Evolutionary conservation across 176 grass and related monocot genomes (phyloP).

Genomic region (Dactylis glomerata): DNA sequence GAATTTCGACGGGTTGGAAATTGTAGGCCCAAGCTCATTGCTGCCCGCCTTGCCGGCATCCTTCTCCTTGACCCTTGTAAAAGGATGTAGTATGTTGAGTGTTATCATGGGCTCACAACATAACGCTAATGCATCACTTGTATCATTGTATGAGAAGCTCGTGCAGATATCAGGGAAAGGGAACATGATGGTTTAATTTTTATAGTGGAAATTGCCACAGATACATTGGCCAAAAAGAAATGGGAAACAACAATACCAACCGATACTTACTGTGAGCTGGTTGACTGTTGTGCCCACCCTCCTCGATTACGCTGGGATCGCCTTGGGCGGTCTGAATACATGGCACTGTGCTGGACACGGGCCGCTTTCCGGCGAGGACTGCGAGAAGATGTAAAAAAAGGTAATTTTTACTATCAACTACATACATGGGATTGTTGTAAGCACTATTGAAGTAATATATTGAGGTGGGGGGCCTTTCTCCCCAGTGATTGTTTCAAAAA

Average conservation of each 20-base stretch:
- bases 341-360: not conserved
- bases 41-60: not conserved
- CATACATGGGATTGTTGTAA: no score
- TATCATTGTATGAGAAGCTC: no score
- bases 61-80: not conserved
- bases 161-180: not conserved
- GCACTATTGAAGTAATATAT: no score
- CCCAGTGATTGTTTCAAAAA: no score
- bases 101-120: no score
- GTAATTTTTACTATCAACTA: not conserved
- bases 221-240: not conserved
- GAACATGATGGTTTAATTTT: not conserved
- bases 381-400: not conserved
- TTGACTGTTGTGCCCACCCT: not conserved
- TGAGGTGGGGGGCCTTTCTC: no score
- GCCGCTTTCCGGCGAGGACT: not conserved
- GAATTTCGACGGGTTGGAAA: not conserved
- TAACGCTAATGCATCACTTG: no score
- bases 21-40: conserved; percentile 6
- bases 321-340: conserved; percentile 17
- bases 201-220: not conserved
- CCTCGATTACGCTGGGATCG: not conserved
- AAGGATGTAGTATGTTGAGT: not conserved
- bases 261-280: not conserved
- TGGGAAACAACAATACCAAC: not conserved